A percentile compares a stretch with the other conserved stretches of the same genome.
phyloP scores from a whole-genome alignment of 2,329 filamentous ascomycete genomes.

The Penicillium griseofulvum region DNA sequence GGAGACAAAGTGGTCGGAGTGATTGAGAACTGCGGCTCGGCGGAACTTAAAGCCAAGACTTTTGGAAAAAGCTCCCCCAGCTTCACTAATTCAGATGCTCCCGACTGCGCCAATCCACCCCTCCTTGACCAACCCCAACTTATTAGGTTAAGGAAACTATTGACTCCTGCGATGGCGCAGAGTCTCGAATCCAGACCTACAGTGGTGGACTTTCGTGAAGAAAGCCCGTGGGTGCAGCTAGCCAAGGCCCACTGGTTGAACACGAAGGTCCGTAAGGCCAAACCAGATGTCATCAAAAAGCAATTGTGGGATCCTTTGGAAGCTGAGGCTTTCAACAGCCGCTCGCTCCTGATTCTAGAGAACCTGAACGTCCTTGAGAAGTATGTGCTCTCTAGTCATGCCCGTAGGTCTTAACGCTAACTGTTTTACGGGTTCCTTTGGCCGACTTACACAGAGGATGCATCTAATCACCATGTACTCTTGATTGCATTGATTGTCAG shows the following conservation, averaged over 20 bases:
- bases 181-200: conserved; percentile 43
- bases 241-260: conserved; percentile 85
- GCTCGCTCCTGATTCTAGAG: conserved; percentile 77
- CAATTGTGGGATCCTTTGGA: conserved; percentile 88
- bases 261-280: conserved; percentile 70
- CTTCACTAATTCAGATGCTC: conserved; percentile 23
- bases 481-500: conserved; percentile 82
- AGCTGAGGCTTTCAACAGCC: conserved; percentile 72
- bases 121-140: conserved; percentile 15
- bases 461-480: conserved; percentile 88
- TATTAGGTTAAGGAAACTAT: conserved; percentile 33
- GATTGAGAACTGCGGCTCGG: conserved; percentile 31
- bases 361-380: conserved; percentile 86
- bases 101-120: conserved; percentile 31
- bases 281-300: conserved; percentile 75
- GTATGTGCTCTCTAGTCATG: conserved; percentile 40
- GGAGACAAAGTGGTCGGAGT: conserved; percentile 3
- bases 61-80: conserved; percentile 33
- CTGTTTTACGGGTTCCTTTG: conserved; percentile 71
- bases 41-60: conserved; percentile 28
- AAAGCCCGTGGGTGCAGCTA: conserved; percentile 59
- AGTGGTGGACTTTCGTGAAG: conserved; percentile 43
- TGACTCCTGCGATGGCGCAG: conserved; percentile 59
- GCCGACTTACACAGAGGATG: conserved; percentile 85
- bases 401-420: conserved; percentile 21